Evolutionary conservation across 257 asterid species (phyloP).

Genomic region (Gentiana straminea): DNA sequence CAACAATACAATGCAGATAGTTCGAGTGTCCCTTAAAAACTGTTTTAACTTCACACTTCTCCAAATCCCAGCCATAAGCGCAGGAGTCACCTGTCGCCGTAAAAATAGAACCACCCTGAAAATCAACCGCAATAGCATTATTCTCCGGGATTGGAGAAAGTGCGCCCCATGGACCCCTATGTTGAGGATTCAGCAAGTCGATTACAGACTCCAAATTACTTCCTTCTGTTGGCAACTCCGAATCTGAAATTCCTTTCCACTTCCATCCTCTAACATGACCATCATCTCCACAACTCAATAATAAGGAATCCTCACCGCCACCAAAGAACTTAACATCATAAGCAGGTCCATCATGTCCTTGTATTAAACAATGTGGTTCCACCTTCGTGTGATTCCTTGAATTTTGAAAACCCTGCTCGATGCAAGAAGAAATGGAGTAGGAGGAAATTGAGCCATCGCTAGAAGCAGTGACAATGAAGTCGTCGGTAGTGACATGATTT

Average conservation of each 20-base stretch:
- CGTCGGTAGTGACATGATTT: conserved; percentile 52
- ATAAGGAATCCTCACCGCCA: conserved; percentile 47
- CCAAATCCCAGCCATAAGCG: conserved; percentile 99
- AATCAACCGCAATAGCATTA: conserved; percentile 74
- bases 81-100: conserved; percentile 90
- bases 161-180: conserved; percentile 98
- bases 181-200: conserved; percentile 94
- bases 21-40: conserved; percentile 76
- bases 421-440: conserved; percentile 65
- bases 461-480: conserved; percentile 55
- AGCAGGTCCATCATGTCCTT: conserved; percentile 94
- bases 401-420: conserved; percentile 48
- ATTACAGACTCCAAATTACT: conserved; percentile 50
- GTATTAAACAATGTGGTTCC: conserved; percentile 52
- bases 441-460: conserved; percentile 81
- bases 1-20: conserved; percentile 66
- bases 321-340: conserved; percentile 81
- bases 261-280: conserved; percentile 93
- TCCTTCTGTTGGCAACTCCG: conserved; percentile 36
- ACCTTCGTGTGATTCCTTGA: conserved; percentile 38
- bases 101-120: conserved; percentile 70
- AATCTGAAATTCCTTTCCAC: conserved; percentile 46
- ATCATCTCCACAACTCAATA: conserved; percentile 95
- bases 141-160: conserved; percentile 95
- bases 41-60: conserved; percentile 58